phyloP scores from a whole-genome alignment of 306 rosid genomes.

The Castanea mollissima region DNA sequence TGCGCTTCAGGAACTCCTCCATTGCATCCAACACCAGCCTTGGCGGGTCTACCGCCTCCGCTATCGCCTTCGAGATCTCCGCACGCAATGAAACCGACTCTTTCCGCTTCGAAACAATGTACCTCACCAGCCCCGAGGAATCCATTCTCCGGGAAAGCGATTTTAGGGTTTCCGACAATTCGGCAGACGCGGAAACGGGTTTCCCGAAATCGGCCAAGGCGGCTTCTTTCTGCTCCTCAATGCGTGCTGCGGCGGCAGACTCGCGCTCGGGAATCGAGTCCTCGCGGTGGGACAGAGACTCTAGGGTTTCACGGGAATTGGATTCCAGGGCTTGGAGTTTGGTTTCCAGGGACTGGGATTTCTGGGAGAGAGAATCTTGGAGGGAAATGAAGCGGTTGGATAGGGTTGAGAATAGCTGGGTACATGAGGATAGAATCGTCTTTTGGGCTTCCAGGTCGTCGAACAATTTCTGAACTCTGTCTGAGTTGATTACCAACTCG shows the following conservation, averaged over 20 bases:
- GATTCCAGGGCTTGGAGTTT: slow-evolving; percentile 50
- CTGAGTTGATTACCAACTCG: slow-evolving; percentile 33
- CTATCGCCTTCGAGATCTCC: slow-evolving; percentile 48
- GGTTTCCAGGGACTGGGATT: slow-evolving; percentile 59
- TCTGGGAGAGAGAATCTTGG: slow-evolving; percentile 45
- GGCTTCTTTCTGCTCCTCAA: slow-evolving; percentile 47
- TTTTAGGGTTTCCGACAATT: slow-evolving; percentile 45
- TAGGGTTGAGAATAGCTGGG: slow-evolving; percentile 49
- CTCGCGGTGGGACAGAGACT: slow-evolving; percentile 49
- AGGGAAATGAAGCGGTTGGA: slow-evolving; percentile 51
- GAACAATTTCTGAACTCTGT: slow-evolving; percentile 55
- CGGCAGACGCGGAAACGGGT: slow-evolving; percentile 6
- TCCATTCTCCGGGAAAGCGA: slow-evolving; percentile 70
- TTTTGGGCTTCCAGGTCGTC: slow-evolving; percentile 56
- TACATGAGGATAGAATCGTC: slow-evolving; percentile 47
- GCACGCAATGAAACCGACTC: slow-evolving; percentile 63
- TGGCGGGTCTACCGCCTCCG: slow-evolving; percentile 76
- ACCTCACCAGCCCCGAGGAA: slow-evolving; percentile 42
- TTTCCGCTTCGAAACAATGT: slow-evolving; percentile 63
- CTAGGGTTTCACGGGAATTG: slow-evolving; percentile 37
- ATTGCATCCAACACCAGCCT: slow-evolving; percentile 59
- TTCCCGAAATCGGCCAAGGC: slow-evolving; percentile 49
- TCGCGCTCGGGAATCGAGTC: slow-evolving; percentile 57
- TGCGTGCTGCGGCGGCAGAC: slow-evolving; percentile 48
- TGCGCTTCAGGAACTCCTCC: slow-evolving; percentile 51